Conservation (phyloP, 1,284 basidiomycete genomes). For the Naganishia albida region DNA sequence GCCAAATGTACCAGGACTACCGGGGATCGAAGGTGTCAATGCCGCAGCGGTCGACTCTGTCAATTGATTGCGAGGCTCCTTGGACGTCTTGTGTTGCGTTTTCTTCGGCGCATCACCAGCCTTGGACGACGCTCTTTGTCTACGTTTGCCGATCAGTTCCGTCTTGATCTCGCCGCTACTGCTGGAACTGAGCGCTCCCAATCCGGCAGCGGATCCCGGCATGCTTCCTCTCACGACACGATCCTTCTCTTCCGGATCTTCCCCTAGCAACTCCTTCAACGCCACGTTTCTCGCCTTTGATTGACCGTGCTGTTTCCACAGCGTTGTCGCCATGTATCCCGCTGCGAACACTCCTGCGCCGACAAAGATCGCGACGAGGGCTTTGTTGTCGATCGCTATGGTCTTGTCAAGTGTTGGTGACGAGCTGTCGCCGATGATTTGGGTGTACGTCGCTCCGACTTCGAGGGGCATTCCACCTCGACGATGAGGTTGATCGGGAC, state of each 20-base stretch:
- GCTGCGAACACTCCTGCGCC: background rate
- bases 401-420: constrained; percentile 12
- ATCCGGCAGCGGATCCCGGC: background rate
- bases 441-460: background rate
- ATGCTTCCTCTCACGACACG: background rate
- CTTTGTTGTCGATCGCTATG: constrained; percentile 2
- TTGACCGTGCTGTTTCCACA: constrained; percentile 9
- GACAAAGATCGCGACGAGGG: background rate
- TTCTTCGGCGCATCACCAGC: background rate
- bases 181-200: background rate
- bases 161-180: background rate
- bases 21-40: constrained; percentile 9
- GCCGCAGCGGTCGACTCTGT: background rate
- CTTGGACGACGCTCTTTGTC: constrained; percentile 12
- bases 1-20: background rate
- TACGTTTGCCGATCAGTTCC: constrained; percentile 1
- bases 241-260: background rate
- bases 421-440: background rate
- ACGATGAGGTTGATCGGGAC: constrained; percentile 1
- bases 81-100: background rate
- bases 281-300: constrained; percentile 5
- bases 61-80: background rate
- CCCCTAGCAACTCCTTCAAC: constrained; percentile 8
- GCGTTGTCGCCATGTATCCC: background rate
- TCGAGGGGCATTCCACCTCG: constrained; percentile 22